Base-by-base conservation (phyloP, 2,329 filamentous ascomycete genomes). In the Sclerotinia trifoliorum region DNA sequence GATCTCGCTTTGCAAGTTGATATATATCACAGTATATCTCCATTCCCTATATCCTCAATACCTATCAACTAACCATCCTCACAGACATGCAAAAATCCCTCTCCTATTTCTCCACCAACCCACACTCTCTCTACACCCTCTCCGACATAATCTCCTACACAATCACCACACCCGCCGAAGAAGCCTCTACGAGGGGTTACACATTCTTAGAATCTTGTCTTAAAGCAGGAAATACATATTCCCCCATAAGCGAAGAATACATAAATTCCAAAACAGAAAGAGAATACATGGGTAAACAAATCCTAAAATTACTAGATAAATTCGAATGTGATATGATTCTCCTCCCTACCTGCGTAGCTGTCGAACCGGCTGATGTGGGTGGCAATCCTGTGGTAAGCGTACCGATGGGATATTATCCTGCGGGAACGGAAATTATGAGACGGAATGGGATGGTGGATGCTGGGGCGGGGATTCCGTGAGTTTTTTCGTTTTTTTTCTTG, bases 391-490 rank as follows among this genome's bases (percentile, higher is more conserved):
- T 55, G 35, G 29, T 67, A 0, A 54, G 35, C 21, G 66, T 67
- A 26, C 66, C 66, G 11, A 48, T 63, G 66, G 66, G 58, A 0
- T 64, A 32, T 17, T 64, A 64, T 56, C 48, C 57, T 0, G 15
- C 32, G 4, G 49, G 11, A 13, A 55, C 21, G 10, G 49, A 63
- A n/a, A 15, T 54, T 15, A 8, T 8, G 8, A 46, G 26, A 19
- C 39, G n/a, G 3, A 49, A 56, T 49, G 58, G 49, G 10, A 35
- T 67, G 42, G 66, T 64, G 24, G 58, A 55, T 15, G 35, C 39
- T 6, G 66, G 66, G 24, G 48, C 35, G 29, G 51, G 51, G 3
- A 54, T 67, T 46, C 66, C 66, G 66, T 67, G 49, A 64, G 66
- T 56, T 35, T 35, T 35, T 2, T 35, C 10, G 8, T 35, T 35